Percentiles rank a stretch among this genome's conserved stretches.
Evolutionary conservation across 2,329 filamentous ascomycete genomes (phyloP).

Genomic region (Xylaria sp.): DNA sequence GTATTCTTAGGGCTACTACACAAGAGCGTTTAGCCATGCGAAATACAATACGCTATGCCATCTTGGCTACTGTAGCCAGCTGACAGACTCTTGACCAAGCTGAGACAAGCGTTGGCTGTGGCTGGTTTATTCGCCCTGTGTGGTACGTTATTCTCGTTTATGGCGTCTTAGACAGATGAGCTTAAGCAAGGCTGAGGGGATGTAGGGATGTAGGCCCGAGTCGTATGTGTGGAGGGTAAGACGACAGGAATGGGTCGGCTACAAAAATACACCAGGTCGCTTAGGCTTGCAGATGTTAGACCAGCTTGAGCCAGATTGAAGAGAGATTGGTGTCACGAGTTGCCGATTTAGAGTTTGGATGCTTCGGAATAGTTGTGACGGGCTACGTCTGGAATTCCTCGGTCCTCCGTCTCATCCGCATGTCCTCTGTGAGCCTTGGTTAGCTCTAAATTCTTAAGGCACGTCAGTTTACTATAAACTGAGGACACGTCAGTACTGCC

Average conservation of each 20-base stretch:
- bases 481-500: too few relatives aligned
- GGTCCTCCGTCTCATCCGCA: neutral
- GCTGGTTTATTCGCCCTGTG: slow-evolving; percentile 2
- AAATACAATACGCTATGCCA: slow-evolving; percentile 11
- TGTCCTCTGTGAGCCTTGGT: too few relatives aligned
- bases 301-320: neutral
- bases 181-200: slow-evolving; percentile 1
- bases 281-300: slow-evolving; percentile 13
- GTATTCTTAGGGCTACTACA: neutral
- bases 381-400: neutral
- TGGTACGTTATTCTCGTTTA: slow-evolving; percentile 8
- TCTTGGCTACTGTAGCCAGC: neutral
- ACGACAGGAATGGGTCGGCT: slow-evolving; percentile 6
- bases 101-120: slow-evolving; percentile 1
- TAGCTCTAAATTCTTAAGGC: neutral
- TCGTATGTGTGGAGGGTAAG: slow-evolving; percentile 1
- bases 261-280: slow-evolving; percentile 10
- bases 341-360: neutral
- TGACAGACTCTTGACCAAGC: slow-evolving; percentile 1
- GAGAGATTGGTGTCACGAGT: slow-evolving; percentile 1
- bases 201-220: neutral
- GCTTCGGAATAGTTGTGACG: neutral
- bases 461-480: neutral
- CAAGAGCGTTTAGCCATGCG: slow-evolving; percentile 3
- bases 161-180: neutral